These are phyloP conservation scores for Solanum verrucosum DNA, from an alignment of 257 asterid genomes.

Conservation along the genomic window DNA sequence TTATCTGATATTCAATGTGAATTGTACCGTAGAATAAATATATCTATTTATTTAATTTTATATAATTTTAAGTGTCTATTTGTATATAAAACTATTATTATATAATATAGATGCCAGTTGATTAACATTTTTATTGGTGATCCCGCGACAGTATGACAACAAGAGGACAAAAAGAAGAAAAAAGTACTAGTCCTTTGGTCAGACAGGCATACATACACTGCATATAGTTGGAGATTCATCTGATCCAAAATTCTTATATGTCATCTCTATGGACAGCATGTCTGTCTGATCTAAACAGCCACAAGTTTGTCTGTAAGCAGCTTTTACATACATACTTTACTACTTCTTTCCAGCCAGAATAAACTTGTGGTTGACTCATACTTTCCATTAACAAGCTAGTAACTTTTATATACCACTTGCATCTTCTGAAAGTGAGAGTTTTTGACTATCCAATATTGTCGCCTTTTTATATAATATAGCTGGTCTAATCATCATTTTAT, in stretches of 20 bases:
- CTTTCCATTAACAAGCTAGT: background rate
- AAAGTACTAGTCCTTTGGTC: background rate
- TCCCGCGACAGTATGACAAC: background rate
- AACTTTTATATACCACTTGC: background rate
- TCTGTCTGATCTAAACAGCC: background rate
- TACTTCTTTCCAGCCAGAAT: background rate
- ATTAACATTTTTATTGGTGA: background rate
- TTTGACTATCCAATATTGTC: no score
- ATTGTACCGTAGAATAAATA: background rate
- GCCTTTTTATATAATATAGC: no score
- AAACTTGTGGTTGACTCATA: background rate
- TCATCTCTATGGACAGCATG: background rate
- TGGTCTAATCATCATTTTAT: no score
- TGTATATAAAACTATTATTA: no score
- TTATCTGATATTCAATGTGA: background rate
- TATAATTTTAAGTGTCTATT: no score
- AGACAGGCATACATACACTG: background rate
- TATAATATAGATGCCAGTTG: background rate
- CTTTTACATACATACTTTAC: background rate
- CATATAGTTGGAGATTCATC: background rate
- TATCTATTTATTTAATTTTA: no score
- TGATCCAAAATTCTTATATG: background rate
- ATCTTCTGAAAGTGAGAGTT: no score
- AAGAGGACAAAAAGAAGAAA: background rate
- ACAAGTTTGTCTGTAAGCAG: background rate